phyloP scores from a whole-genome alignment of 2,329 filamentous ascomycete genomes.

The Conoideocrella luteorostrata region DNA sequence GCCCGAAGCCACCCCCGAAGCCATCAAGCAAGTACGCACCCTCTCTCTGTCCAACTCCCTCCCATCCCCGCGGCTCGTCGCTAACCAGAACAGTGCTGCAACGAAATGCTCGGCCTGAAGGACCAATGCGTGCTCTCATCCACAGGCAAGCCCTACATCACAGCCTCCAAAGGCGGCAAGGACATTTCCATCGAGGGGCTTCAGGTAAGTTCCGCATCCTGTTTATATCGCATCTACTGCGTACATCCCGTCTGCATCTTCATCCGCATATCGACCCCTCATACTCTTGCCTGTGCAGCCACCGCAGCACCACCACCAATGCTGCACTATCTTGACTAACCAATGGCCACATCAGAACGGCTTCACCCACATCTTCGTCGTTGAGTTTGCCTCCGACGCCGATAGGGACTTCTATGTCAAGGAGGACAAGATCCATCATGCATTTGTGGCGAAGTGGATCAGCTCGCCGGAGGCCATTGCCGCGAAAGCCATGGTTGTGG shows the following conservation, averaged over 20 bases:
- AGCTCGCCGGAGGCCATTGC: background rate
- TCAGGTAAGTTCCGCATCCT: constrained; percentile 37
- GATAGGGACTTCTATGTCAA: constrained; percentile 65
- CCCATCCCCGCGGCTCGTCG: background rate
- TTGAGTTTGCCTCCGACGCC: constrained; percentile 55
- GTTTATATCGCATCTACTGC: too few relatives aligned
- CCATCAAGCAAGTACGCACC: constrained; percentile 5
- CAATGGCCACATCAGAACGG: constrained; percentile 41
- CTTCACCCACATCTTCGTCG: constrained; percentile 63
- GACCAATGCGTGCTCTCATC: constrained; percentile 55
- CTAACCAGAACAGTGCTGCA: constrained; percentile 20
- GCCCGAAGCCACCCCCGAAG: background rate
- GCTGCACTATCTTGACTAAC: too few relatives aligned
- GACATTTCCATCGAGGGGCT: constrained; percentile 57
- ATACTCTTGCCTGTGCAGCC: too few relatives aligned
- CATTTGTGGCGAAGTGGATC: constrained; percentile 48
- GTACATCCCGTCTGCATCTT: too few relatives aligned
- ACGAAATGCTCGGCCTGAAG: constrained; percentile 41
- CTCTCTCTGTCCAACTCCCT: too few relatives aligned
- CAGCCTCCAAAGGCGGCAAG: constrained; percentile 48
- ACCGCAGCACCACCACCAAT: too few relatives aligned
- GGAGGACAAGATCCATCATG: constrained; percentile 57
- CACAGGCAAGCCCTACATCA: constrained; percentile 54
- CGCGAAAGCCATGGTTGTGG: constrained; percentile 48
- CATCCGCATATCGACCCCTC: too few relatives aligned